Base-by-base conservation (phyloP, 257 asterid species). In the Ophiorrhiza pumila region DNA sequence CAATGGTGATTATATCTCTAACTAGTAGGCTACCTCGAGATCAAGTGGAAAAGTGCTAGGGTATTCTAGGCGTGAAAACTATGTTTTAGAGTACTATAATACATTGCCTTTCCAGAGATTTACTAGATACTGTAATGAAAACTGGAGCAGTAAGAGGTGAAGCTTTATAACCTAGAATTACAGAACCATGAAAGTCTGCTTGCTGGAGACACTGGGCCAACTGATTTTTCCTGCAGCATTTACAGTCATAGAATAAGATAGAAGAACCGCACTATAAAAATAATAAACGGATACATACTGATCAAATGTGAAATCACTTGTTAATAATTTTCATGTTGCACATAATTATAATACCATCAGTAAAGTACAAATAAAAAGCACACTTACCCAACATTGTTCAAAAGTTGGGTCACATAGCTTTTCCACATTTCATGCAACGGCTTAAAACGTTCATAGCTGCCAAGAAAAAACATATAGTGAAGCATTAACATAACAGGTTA, bases 341-440 rank as follows among this genome's bases (percentile, higher is more conserved):
- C 49, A 34, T 27, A n/a, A n/a, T n/a, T n/a, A n/a, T n/a, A 23
- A 52, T 45, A 53, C 32, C 69, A 69, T 63, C 67, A 49, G 42
- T 41, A 69, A 56, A 65, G 39, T 43, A n/a, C 61, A 41, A 60
- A n/a, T n/a, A 70, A 34, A 41, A 41, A 41, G 64, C 47, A 35
- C 11, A 80, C 95, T 63, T 70, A 91, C 99, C 96, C 95, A 32
- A 74, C 77, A 20, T 79, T 84, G 82, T 86, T 87, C 81, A 94
- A 78, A 81, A 90, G 96, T 74, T 82, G 84, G n/a, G 57, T 68
- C 45, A 80, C 73, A 32, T 88, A 86, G 77, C 84, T 82, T 80
- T 83, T 91, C 97, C 99, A 94, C 89, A 82, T 90, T 74, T 90
- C 97, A 62, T 87, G 96, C 95, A 94, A 85, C 32, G 95, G 93